These are phyloP conservation scores for Myriosclerotinia scirpicola DNA, from an alignment of 2,329 filamentous ascomycete genomes.

Conservation along the genomic window DNA sequence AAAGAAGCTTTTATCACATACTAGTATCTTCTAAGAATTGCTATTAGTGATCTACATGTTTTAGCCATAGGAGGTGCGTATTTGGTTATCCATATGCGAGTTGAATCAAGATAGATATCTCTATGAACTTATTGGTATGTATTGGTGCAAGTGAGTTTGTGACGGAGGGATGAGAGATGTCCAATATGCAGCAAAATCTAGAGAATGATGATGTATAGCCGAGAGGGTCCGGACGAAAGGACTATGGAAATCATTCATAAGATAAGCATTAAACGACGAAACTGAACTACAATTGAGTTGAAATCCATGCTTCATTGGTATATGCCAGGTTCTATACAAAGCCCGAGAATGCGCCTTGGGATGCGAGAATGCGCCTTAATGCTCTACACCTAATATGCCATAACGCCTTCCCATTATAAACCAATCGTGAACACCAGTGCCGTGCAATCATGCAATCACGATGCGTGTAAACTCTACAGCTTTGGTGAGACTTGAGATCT, in stretches of 20 bases:
- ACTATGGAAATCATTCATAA: background rate
- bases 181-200: too few relatives aligned
- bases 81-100: too few relatives aligned
- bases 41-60: too few relatives aligned
- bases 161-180: too few relatives aligned
- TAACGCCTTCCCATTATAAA: constrained; percentile 17
- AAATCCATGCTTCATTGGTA: constrained; percentile 17
- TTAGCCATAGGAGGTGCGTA: too few relatives aligned
- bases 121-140: background rate
- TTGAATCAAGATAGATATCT: too few relatives aligned
- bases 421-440: background rate
- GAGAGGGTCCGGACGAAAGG: background rate
- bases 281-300: constrained; percentile 6
- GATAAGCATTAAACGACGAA: constrained; percentile 27
- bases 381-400: constrained; percentile 11
- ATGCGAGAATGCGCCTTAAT: constrained; percentile 8
- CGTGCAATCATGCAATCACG: constrained; percentile 1
- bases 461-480: constrained; percentile 30
- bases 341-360: constrained; percentile 11
- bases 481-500: constrained; percentile 44
- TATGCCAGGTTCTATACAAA: constrained; percentile 13
- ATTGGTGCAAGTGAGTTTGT: too few relatives aligned
- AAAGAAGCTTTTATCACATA: too few relatives aligned
- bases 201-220: background rate
- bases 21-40: too few relatives aligned